Evolutionary conservation across 2,329 filamentous ascomycete genomes (phyloP).

Genomic region (Microthyrium microscopicum): DNA sequence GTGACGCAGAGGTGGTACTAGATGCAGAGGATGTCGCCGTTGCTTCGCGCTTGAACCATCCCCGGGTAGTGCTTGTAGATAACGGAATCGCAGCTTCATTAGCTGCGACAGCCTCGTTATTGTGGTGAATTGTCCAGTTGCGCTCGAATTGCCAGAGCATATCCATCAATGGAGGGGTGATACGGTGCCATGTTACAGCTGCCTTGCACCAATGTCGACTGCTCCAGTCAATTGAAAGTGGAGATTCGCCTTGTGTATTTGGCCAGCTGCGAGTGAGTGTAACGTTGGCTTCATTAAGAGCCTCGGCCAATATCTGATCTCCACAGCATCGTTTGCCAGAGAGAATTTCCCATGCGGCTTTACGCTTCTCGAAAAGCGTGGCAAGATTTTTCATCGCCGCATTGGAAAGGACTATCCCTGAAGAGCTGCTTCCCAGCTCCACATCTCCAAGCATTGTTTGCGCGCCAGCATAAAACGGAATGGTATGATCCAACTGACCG

Average conservation of each 20-base stretch:
- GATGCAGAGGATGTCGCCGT: no score
- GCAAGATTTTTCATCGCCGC: conserved; percentile 22
- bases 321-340: conserved; percentile 21
- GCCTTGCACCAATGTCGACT: conserved; percentile 26
- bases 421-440: conserved; percentile 25
- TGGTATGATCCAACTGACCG: conserved; percentile 21
- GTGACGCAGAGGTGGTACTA: no score
- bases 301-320: conserved; percentile 19
- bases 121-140: conserved; percentile 13
- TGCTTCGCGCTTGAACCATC: no score
- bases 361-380: conserved; percentile 16
- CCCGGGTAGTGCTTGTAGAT: no score
- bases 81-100: no score
- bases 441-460: conserved; percentile 20
- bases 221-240: conserved; percentile 22
- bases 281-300: conserved; percentile 19
- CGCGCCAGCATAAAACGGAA: conserved; percentile 25
- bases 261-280: conserved; percentile 23
- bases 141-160: conserved; percentile 17
- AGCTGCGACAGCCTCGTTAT: background rate
- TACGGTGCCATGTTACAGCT: conserved; percentile 22
- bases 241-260: conserved; percentile 26
- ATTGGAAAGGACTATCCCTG: conserved; percentile 26
- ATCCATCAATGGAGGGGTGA: conserved; percentile 13
- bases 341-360: conserved; percentile 19